phyloP scores from a whole-genome alignment of 192 early-diverging fungal genomes.

The Radiomyces spectabilis region DNA sequence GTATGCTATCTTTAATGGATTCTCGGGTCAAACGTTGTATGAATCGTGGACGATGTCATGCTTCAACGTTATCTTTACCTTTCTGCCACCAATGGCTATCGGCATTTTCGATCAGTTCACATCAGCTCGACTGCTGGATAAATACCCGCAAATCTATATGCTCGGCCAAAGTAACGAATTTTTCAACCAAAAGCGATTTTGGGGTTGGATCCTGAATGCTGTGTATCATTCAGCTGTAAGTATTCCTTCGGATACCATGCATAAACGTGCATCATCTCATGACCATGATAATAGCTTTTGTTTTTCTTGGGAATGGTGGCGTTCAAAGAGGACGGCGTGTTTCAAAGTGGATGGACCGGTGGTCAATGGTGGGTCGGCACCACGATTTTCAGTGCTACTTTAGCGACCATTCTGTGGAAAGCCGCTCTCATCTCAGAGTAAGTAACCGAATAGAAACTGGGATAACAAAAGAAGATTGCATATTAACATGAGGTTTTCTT shows the following conservation, averaged over 20 bases:
- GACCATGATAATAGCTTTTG: conserved; percentile 35
- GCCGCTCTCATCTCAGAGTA: conserved; percentile 81
- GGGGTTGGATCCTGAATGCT: conserved; percentile 87
- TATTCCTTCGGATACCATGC: not conserved
- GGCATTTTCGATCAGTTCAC: conserved; percentile 93
- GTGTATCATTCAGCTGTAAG: conserved; percentile 83
- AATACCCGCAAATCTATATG: conserved; percentile 91
- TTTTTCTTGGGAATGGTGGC: conserved; percentile 62
- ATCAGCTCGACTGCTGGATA: conserved; percentile 76
- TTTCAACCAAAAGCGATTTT: conserved; percentile 83
- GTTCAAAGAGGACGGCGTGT: conserved; percentile 60
- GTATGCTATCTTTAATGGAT: conserved; percentile 81
- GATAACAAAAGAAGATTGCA: too few species aligned
- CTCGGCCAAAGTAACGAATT: conserved; percentile 28
- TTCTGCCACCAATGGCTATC: conserved; percentile 83
- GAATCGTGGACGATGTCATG: conserved; percentile 89
- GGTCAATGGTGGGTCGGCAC: conserved; percentile 91
- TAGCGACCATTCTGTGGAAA: conserved; percentile 86
- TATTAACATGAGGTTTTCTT: too few species aligned
- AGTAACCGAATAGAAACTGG: not conserved
- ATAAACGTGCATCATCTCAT: not conserved
- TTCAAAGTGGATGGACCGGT: conserved; percentile 59
- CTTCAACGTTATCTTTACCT: conserved; percentile 89
- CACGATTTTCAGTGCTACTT: conserved; percentile 81
- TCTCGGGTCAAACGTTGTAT: conserved; percentile 89